Evolutionary conservation across 2,329 filamentous ascomycete species (phyloP).

Genomic region (Neofusicoccum ribis): DNA sequence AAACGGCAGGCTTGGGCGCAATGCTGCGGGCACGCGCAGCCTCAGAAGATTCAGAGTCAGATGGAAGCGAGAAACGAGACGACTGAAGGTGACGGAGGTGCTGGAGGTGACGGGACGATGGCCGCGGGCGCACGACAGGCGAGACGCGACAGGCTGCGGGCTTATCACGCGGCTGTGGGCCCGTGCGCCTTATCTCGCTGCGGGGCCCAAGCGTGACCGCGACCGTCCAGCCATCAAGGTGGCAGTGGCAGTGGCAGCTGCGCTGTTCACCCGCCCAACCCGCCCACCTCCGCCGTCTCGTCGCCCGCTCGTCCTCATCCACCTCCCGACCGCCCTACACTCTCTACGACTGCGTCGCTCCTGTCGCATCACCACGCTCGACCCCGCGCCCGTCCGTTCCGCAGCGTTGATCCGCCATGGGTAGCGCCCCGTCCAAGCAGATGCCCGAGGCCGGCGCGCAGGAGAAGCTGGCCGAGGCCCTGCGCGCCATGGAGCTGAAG

Average conservation of each 20-base stretch:
- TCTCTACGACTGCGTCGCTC: no score
- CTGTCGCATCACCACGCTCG: no score
- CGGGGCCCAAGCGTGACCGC: no score
- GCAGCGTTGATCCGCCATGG: conserved; percentile 27
- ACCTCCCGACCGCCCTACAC: no score
- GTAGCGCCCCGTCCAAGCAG: conserved; percentile 34
- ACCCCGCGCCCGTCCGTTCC: neutral
- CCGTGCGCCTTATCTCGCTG: neutral
- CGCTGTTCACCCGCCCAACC: neutral
- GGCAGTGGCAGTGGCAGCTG: neutral
- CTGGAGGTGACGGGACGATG: neutral
- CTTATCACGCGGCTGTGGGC: neutral
- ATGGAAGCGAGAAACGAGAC: no score
- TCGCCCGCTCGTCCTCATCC: neutral
- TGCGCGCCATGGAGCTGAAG: conserved; percentile 48
- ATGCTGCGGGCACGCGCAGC: no score
- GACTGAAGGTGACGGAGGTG: neutral
- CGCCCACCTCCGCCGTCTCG: neutral
- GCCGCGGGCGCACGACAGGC: neutral
- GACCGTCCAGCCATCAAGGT: conserved; percentile 12
- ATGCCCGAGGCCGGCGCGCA: conserved; percentile 37
- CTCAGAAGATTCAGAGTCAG: no score
- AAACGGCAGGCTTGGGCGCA: no score
- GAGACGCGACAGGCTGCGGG: neutral
- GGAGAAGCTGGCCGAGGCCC: conserved; percentile 42